Evolutionary conservation across 2,329 filamentous ascomycete species (phyloP).

Genomic region (Cordyceps sp.): DNA sequence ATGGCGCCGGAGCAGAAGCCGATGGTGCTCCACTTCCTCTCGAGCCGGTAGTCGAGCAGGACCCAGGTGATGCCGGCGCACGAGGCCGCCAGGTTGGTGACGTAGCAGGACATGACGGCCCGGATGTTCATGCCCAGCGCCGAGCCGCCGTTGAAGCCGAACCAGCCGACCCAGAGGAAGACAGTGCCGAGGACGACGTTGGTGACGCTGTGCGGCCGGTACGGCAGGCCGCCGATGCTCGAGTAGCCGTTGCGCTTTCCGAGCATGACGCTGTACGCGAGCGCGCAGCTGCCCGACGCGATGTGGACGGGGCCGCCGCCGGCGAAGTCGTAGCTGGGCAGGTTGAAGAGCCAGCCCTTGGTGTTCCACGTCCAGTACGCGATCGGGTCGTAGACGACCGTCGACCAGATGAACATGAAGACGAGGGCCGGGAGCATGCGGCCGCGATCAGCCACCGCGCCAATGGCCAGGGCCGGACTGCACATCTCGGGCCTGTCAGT

Average conservation of each 20-base stretch:
- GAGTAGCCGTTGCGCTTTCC: constrained; percentile 50
- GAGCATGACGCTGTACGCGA: constrained; percentile 59
- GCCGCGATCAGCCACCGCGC: constrained; percentile 43
- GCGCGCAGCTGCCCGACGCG: constrained; percentile 51
- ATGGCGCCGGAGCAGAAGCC: constrained; percentile 87
- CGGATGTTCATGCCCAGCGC: constrained; percentile 71
- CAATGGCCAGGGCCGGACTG: constrained; percentile 44
- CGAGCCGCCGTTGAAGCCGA: constrained; percentile 84
- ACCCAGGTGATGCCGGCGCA: constrained; percentile 73
- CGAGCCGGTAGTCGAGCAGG: constrained; percentile 76
- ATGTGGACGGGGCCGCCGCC: constrained; percentile 64
- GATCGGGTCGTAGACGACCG: constrained; percentile 55
- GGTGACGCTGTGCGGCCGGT: constrained; percentile 58
- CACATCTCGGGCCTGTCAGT: too few relatives aligned
- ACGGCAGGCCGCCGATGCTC: constrained; percentile 43
- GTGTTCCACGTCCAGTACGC: constrained; percentile 68
- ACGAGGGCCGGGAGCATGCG: constrained; percentile 43
- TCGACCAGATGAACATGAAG: constrained; percentile 57
- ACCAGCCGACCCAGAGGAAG: constrained; percentile 87
- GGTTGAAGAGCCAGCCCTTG: constrained; percentile 52
- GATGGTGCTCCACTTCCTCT: constrained; percentile 85
- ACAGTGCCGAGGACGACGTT: constrained; percentile 58
- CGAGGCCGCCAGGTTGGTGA: constrained; percentile 75
- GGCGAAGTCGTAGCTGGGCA: constrained; percentile 58
- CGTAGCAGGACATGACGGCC: constrained; percentile 75